phyloP scores from a whole-genome alignment of 495 filamentous ascomycete genomes.

The Aspergillus kassunensis region DNA sequence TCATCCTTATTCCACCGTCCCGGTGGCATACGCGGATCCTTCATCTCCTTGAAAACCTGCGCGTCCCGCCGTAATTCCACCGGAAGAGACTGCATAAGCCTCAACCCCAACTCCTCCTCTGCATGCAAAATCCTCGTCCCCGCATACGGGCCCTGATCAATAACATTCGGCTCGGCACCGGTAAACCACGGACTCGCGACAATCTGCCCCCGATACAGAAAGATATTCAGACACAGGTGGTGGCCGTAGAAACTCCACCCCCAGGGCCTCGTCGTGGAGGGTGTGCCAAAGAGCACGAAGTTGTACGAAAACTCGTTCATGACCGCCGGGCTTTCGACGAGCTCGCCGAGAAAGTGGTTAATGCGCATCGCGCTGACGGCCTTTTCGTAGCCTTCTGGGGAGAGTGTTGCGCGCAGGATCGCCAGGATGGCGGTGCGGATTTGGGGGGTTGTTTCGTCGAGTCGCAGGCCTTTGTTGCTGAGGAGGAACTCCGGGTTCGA shows the following conservation, averaged over 20 bases:
- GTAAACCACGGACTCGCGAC: conserved; percentile 68
- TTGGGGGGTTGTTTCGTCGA: conserved; percentile 50
- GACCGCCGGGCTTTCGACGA: conserved; percentile 55
- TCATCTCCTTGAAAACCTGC: conserved; percentile 51
- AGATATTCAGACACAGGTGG: conserved; percentile 67
- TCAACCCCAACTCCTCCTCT: conserved; percentile 60
- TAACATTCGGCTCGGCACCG: conserved; percentile 71
- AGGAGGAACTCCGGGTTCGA: conserved; percentile 71
- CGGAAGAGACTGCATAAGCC: conserved; percentile 62
- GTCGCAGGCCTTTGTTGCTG: conserved; percentile 57
- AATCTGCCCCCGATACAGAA: conserved; percentile 57
- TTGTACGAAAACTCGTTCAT: conserved; percentile 76
- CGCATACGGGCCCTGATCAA: conserved; percentile 57
- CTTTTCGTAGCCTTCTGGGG: conserved; percentile 66
- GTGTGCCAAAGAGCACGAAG: conserved; percentile 58
- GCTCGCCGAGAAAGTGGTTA: conserved; percentile 72
- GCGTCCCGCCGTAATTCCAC: conserved; percentile 46
- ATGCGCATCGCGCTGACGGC: conserved; percentile 66
- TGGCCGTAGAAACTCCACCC: conserved; percentile 75
- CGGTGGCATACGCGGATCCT: conserved; percentile 57
- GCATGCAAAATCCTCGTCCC: conserved; percentile 61
- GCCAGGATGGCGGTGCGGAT: conserved; percentile 47
- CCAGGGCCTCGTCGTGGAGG: conserved; percentile 55
- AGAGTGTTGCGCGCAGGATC: conserved; percentile 55
- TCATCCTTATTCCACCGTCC: conserved; percentile 73